Conservation (phyloP, 2,329 filamentous ascomycete species). For the Stylonectria norvegica region DNA sequence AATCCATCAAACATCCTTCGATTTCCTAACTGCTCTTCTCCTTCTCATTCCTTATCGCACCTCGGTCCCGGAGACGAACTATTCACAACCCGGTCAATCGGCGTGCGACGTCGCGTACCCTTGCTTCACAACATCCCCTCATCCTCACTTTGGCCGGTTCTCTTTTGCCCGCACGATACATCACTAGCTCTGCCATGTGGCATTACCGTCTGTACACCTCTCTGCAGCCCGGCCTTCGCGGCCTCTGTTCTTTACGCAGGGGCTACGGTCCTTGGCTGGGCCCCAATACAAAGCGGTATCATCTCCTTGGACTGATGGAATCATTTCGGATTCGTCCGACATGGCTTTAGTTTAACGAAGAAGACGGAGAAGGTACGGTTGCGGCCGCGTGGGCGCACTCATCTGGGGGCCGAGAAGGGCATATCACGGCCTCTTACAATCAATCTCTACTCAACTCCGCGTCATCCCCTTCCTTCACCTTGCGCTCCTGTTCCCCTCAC, state of each 20-base stretch:
- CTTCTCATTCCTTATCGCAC: slow-evolving; percentile 22
- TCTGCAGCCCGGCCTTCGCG: slow-evolving; percentile 14
- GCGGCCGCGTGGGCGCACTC: slow-evolving; percentile 18
- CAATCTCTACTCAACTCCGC: slow-evolving; percentile 27
- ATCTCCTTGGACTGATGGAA: slow-evolving; percentile 18
- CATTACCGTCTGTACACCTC: slow-evolving; percentile 21
- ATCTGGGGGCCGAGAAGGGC: slow-evolving; percentile 25
- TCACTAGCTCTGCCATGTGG: slow-evolving; percentile 15
- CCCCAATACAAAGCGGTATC: no score
- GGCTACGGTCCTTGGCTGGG: no score
- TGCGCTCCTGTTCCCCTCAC: slow-evolving; percentile 21
- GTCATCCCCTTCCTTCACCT: slow-evolving; percentile 22
- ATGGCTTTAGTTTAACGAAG: slow-evolving; percentile 26
- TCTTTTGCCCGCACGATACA: slow-evolving; percentile 21
- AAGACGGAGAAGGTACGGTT: slow-evolving; percentile 20
- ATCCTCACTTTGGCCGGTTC: slow-evolving; percentile 14
- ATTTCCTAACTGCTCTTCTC: slow-evolving; percentile 23
- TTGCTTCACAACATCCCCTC: slow-evolving; percentile 9
- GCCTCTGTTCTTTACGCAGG: slow-evolving; percentile 16
- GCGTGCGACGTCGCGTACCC: slow-evolving; percentile 2
- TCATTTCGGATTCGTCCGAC: slow-evolving; percentile 18
- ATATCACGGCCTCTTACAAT: slow-evolving; percentile 26
- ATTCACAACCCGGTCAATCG: slow-evolving; percentile 6
- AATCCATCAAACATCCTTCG: slow-evolving; percentile 21
- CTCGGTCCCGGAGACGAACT: slow-evolving; percentile 10